Percentiles rank a stretch among this genome's conserved stretches.
Evolutionary conservation across 208 protist species (phyloP).

Genomic region (Novymonas esmeraldas): DNA sequence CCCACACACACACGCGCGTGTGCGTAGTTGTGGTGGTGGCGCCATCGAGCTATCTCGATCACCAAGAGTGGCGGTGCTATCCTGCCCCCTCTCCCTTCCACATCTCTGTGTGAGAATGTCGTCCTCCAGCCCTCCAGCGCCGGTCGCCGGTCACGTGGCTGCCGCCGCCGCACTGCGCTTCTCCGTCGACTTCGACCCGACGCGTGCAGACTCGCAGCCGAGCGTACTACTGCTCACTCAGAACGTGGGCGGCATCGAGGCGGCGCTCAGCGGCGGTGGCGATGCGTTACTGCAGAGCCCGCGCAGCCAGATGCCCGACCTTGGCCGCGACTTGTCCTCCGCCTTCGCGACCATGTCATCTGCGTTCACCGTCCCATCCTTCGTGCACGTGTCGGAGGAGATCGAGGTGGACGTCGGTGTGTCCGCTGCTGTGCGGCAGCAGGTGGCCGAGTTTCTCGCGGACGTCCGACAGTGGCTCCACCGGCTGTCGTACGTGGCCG

Average conservation of each 20-base stretch:
- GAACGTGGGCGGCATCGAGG: conserved; percentile 76
- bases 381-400: conserved; percentile 5
- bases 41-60: no score
- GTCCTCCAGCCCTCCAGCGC: background rate
- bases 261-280: background rate
- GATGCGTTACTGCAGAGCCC: background rate
- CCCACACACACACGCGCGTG: no score
- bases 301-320: background rate
- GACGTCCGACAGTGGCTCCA: conserved; percentile 69
- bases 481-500: conserved; percentile 37
- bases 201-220: conserved; percentile 32
- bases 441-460: conserved; percentile 52
- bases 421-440: conserved; percentile 14
- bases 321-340: conserved; percentile 1
- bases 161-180: conserved; percentile 25
- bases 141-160: background rate
- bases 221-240: conserved; percentile 73
- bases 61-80: no score
- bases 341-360: background rate
- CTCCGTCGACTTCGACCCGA: conserved; percentile 25
- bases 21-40: no score
- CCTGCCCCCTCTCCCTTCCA: no score
- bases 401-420: conserved; percentile 12
- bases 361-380: background rate
- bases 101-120: background rate